These are phyloP conservation scores for Cunninghamia lanceolata DNA, from an alignment of 75 land plant species.

Conservation along the genomic window DNA sequence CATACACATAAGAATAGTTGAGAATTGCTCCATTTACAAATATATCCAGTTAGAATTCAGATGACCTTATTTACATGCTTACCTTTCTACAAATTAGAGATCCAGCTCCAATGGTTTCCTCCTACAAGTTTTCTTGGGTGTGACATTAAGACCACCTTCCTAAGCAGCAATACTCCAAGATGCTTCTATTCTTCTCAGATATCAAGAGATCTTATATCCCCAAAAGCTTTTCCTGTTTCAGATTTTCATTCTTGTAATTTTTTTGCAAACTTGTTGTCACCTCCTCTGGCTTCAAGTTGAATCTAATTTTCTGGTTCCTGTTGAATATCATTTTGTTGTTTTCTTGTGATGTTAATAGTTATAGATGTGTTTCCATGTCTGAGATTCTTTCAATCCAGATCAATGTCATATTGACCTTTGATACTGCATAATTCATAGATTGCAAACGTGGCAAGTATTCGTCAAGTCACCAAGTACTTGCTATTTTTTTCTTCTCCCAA, in stretches of 20 bases:
- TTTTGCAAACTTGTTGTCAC: not conserved
- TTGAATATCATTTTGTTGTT: not conserved
- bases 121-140: not conserved
- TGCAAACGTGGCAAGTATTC: too few species aligned
- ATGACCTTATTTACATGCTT: not conserved
- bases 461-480: too few species aligned
- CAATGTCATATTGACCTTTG: not conserved
- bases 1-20: not conserved
- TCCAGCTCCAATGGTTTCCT: not conserved
- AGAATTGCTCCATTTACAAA: not conserved
- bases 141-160: not conserved
- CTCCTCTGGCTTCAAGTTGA: not conserved
- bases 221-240: not conserved
- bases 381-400: not conserved
- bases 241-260: not conserved
- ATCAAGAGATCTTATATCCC: not conserved
- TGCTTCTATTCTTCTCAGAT: not conserved
- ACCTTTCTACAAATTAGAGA: not conserved
- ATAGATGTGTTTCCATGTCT: not conserved
- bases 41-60: too few species aligned
- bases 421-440: not conserved
- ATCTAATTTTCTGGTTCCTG: not conserved
- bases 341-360: not conserved
- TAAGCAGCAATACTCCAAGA: not conserved
- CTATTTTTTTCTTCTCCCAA: too few species aligned